phyloP scores from a whole-genome alignment of 2,329 filamentous ascomycete species.

The Amylocarpus encephaloides region DNA sequence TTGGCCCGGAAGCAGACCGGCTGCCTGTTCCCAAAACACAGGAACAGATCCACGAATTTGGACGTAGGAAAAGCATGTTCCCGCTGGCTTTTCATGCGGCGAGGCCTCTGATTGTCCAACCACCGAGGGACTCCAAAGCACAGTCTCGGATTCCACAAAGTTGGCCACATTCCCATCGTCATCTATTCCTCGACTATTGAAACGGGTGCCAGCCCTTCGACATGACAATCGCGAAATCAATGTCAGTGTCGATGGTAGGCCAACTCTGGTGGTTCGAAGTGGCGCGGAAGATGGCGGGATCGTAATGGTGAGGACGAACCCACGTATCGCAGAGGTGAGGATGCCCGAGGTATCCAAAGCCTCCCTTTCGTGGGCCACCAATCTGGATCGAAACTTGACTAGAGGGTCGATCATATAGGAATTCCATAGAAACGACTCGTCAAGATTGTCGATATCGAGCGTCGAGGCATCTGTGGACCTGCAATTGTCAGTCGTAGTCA shows the following conservation, averaged over 20 bases:
- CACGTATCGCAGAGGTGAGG: conserved; percentile 86
- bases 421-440: conserved; percentile 94
- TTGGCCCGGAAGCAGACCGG: conserved; percentile 81
- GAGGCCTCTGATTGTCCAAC: conserved; percentile 17
- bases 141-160: conserved; percentile 96
- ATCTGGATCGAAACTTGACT: conserved; percentile 77
- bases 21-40: conserved; percentile 92
- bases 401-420: conserved; percentile 96
- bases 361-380: conserved; percentile 67
- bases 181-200: conserved; percentile 95
- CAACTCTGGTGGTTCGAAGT: conserved; percentile 56
- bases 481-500: conserved; percentile 17
- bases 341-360: conserved; percentile 82
- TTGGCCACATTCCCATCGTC: conserved; percentile 97
- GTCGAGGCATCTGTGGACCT: conserved; percentile 69
- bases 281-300: conserved; percentile 74
- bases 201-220: conserved; percentile 83
- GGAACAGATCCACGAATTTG: conserved; percentile 91
- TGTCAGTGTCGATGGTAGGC: conserved; percentile 76
- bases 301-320: conserved; percentile 81
- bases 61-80: conserved; percentile 82
- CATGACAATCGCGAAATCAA: conserved; percentile 90
- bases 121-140: conserved; percentile 71
- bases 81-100: conserved; percentile 33
- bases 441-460: conserved; percentile 87